phyloP scores from a whole-genome alignment of 257 asterid genomes.

The Oldenlandia corymbosa region DNA sequence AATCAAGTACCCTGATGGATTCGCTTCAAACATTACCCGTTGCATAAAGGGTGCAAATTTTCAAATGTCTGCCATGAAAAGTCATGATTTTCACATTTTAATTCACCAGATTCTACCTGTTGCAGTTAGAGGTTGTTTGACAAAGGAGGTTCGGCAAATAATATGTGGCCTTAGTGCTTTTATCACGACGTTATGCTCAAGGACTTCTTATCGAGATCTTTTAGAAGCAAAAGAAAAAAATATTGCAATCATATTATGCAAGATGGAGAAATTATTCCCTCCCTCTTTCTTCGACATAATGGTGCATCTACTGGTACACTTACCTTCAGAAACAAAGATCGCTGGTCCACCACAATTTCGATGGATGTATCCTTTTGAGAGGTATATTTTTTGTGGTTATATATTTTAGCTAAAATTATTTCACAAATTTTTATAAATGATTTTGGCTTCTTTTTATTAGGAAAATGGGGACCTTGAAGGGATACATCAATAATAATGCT shows the following conservation, averaged over 20 bases:
- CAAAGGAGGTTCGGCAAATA: no score
- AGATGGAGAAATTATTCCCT: not conserved
- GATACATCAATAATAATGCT: not conserved
- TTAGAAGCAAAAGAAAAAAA: not conserved
- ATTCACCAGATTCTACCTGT: no score
- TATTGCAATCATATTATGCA: no score
- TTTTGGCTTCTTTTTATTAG: no score
- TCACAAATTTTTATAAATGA: no score
- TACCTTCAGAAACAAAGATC: no score
- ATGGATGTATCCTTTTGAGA: not conserved
- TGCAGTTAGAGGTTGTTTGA: no score
- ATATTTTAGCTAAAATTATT: no score
- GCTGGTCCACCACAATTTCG: not conserved
- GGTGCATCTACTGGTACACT: not conserved
- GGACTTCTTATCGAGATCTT: not conserved
- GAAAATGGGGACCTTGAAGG: no score
- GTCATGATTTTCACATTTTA: no score
- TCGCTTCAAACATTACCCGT: not conserved
- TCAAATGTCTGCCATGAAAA: not conserved
- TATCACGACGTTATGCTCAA: not conserved
- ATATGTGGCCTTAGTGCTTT: not conserved
- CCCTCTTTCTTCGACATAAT: not conserved
- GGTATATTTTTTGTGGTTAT: not conserved
- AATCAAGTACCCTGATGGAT: not conserved
- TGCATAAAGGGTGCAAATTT: not conserved